These are phyloP conservation scores for Salix exigua DNA, from an alignment of 345 rosid genomes.

Conservation along the genomic window DNA sequence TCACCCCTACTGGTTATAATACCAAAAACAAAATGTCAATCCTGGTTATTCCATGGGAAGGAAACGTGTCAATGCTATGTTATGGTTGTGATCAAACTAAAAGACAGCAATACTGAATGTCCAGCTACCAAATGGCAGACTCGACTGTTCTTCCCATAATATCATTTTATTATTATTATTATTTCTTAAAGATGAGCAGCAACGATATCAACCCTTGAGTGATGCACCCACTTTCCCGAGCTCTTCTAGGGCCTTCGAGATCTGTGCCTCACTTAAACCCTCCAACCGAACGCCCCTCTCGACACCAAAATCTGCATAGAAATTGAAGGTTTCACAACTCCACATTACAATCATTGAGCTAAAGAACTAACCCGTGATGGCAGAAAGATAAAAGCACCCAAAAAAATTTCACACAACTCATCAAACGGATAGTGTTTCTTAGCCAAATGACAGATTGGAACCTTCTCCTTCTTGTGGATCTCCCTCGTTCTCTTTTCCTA, in stretches of 20 bases:
- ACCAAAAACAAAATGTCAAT: background rate
- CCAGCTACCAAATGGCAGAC: background rate
- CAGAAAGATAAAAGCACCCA: background rate
- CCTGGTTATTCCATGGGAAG: background rate
- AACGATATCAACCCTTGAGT: slow-evolving; percentile 40
- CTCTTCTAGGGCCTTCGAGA: slow-evolving; percentile 59
- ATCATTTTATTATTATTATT: slow-evolving; percentile 32
- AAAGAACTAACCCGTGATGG: background rate
- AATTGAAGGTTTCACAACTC: background rate
- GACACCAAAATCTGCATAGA: slow-evolving; percentile 54
- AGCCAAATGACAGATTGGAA: background rate
- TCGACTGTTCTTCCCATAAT: background rate
- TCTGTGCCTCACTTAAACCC: slow-evolving; percentile 53
- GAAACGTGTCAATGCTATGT: background rate
- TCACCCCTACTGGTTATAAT: too few species aligned
- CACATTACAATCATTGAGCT: background rate
- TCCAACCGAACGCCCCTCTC: slow-evolving; percentile 64
- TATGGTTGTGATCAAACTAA: background rate
- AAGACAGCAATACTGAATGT: background rate
- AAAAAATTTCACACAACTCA: background rate
- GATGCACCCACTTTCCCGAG: slow-evolving; percentile 52
- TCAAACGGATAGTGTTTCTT: background rate
- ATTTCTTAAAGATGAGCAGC: slow-evolving; percentile 8
- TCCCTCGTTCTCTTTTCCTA: too few species aligned
- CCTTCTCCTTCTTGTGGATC: too few species aligned